Conservation (phyloP, 768 basidiomycete genomes). For the Neoboletus subvelutipes region DNA sequence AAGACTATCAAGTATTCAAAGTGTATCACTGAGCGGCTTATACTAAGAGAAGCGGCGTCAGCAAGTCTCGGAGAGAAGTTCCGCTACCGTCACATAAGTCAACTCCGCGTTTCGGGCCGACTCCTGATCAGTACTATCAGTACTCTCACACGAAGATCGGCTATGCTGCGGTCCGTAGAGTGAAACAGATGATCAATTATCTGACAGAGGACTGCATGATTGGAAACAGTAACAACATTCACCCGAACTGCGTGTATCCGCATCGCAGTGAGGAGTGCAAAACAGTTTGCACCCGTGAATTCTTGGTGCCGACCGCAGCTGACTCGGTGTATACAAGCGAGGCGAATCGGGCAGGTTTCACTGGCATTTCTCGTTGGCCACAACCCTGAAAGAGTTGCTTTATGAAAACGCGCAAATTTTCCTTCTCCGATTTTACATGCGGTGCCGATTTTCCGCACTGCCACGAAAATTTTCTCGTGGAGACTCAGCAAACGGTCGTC, state of each 20-base stretch:
- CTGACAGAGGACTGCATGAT: background rate
- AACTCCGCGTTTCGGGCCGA: background rate
- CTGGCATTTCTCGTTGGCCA: too few species aligned
- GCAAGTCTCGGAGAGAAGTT: too few species aligned
- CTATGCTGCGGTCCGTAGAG: background rate
- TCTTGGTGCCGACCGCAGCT: background rate
- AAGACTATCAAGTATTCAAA: too few species aligned
- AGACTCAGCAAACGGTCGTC: background rate
- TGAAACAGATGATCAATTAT: background rate
- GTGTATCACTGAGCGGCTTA: too few species aligned
- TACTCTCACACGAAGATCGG: background rate
- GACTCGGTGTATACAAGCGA: background rate
- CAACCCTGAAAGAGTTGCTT: too few species aligned
- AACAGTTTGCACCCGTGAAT: background rate
- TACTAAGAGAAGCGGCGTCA: background rate
- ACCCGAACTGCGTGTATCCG: background rate
- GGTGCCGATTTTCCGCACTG: background rate
- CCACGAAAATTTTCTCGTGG: background rate
- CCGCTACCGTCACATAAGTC: background rate
- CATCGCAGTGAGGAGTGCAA: background rate
- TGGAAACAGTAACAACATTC: background rate
- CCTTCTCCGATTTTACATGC: background rate
- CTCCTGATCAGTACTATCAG: background rate
- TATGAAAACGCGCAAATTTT: background rate
- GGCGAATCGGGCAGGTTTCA: too few species aligned